Evolutionary conservation across 1,139 yeast genomes (phyloP), one percentile per base, ranked within the genome.

Genomic region (Magnusiomyces magnusii): DNA sequence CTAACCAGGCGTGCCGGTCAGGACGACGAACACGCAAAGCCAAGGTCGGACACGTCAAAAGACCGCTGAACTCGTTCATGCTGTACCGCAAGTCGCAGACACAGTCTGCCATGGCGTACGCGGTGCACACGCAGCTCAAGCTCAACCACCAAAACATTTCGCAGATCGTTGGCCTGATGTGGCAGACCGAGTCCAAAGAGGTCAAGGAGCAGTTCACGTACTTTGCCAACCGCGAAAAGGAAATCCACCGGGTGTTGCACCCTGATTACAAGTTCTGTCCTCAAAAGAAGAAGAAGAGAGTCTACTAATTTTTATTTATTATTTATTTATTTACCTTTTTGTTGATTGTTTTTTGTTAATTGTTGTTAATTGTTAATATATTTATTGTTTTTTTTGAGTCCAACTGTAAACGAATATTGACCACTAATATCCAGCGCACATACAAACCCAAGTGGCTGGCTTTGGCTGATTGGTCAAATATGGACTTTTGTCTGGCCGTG

Each of bases 51-150:
- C 66, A 73, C 57, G 73, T 78, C 60, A 79, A 79, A 64, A 74
- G 83, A 41, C 82, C 82, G 0, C 69, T 79, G 60, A 79, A 79
- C 68, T 76, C 80, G 36, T 79, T 78, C 64, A 78, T 79, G 82
- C 71, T 79, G 19, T 79, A 79, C 64, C 72, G 82, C 61, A 70
- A 76, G 50, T 66, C 76, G 10, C 76, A 78, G 70, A 76, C 78
- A 53, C 78, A 75, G 62, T 73, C 75, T 9, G 76, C 78, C 25
- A 69, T 75, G 65, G 71, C 77, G 1, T 70, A 75, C 41, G 76
- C 77, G 10, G 68, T 75, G 36, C 68, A 75, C 44, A 71, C 74
- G 41, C 67, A 75, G 47, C 66, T 76, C 55, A 71, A 71, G 65
- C 69, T 75, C 57, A 75, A 76, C 61, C 79, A 76, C 57, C 79